phyloP scores from a whole-genome alignment of 2,329 filamentous ascomycete species.

The Arthrobotrys conoides region DNA sequence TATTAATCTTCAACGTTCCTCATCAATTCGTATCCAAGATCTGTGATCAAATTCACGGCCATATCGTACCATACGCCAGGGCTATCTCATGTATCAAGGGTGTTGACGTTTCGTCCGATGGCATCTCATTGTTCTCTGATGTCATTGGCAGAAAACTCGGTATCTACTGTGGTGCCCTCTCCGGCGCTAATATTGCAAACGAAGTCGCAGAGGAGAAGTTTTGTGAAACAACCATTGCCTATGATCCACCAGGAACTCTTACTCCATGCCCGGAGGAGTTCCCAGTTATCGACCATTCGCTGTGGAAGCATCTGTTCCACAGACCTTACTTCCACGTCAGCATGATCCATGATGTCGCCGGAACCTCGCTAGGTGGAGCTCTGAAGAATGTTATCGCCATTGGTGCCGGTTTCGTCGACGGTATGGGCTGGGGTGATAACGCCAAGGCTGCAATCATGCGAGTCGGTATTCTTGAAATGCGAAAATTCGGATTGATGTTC shows the following conservation, averaged over 20 bases:
- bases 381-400: constrained; percentile 97
- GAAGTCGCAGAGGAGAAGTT: constrained; percentile 97
- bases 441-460: constrained; percentile 99
- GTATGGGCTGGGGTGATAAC: constrained; percentile 97
- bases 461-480: constrained; percentile 94
- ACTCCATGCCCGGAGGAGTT: constrained; percentile 84
- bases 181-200: constrained; percentile 93
- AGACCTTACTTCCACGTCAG: constrained; percentile 97
- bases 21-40: constrained; percentile 95
- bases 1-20: constrained; percentile 95
- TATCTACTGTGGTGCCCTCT: constrained; percentile 96
- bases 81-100: constrained; percentile 99
- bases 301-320: constrained; percentile 90
- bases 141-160: constrained; percentile 90
- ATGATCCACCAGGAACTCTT: constrained; percentile 88
- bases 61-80: constrained; percentile 91
- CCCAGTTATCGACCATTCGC: constrained; percentile 85
- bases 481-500: constrained; percentile 94
- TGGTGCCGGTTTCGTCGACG: constrained; percentile 94
- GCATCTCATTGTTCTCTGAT: constrained; percentile 91
- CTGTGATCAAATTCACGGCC: constrained; percentile 85
- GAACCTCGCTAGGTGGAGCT: constrained; percentile 92
- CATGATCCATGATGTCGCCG: constrained; percentile 94
- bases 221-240: constrained; percentile 96
- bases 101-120: constrained; percentile 89